Evolutionary conservation across 2,329 filamentous ascomycete genomes (phyloP), one percentile per base, ranked within the genome.

Genomic region (Pseudogymnoascus sp.): DNA sequence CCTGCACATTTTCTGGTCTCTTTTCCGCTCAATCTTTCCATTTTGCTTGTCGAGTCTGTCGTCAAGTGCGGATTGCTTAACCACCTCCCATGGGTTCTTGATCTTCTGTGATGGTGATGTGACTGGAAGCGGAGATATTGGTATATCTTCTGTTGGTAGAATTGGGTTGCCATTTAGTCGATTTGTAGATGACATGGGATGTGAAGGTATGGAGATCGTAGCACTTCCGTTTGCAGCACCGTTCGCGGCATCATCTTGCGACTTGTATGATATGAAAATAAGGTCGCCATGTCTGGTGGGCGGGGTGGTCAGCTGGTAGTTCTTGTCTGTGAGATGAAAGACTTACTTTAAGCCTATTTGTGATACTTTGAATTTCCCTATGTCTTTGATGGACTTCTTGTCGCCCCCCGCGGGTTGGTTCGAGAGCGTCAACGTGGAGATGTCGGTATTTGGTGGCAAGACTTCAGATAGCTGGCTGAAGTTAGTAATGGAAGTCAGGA

Each of bases 11-110:
- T 90, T 90, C 64, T 78, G 75, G 74, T 96, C 91, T 64, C 83
- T 83, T 66, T 84, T 84, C 66, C 93, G 82, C 18, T 85, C 79
- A 61, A 97, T 96, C 78, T 96, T 99, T 68, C 95, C 95, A 80
- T 95, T 89, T 68, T 88, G 83, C 77, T 86, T 91, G 76, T 99
- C 95, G 72, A 99, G 79, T 63, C 84, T 81, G 73, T 99, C 88
- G 73, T 99, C 96, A 8, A 99, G 81, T 1, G 87, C 81, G 2
- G 93, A 96, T 77, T 99, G 95, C 71, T 86, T 86, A 14, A 97
- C 89, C 7, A 89, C 85, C 72, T 99, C 95, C 95, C 95, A 97
- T 0, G 92, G 91, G 67, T 95, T 96, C 75, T 89, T 91, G 70
- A 93, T 88, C 61, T 85, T 80, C 61, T 85, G 76, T 11, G 78